Evolutionary conservation across 1,139 yeast species (phyloP), one percentile per base, ranked within the genome.

Genomic region (Saccharomyces uvarum): DNA sequence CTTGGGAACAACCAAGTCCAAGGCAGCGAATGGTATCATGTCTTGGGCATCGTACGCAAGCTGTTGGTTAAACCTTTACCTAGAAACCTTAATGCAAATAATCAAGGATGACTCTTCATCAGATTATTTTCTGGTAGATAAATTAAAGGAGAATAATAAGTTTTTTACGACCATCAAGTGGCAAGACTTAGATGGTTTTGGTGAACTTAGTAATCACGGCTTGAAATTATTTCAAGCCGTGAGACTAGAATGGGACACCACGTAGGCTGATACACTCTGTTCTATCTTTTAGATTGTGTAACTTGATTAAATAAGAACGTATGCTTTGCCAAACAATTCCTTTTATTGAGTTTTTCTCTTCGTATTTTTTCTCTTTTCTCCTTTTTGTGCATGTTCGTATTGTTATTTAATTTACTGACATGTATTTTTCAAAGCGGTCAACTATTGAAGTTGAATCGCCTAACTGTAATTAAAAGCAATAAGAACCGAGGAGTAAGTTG

Each of bases 111-210:
- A 38, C 19, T 38, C 44, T 16, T 19, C 44, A 3, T 24, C 44
- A 9, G 44, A 38, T 19, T 38, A 38, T 7, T 56, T 32, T 28
- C 33, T 49, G 26, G 53, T 55, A n/a, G 44, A 50, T 14, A 56
- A 56, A 16, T 48, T 58, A 27, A 54, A 31, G 53, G 57, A 42
- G 65, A 70, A 48, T 54, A 63, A 41, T 63, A 47, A 54, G 26
- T 60, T 56, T 29, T 41, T 42, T 26, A 54, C 69, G 48, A 54
- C 57, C 7, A 63, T 73, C 3, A 51, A 56, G 5, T 86, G 91
- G 95, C 73, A 74, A 2, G 77, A 81, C 1, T 70, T 86, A 57
- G 96, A 89, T 65, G 96, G 96, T 0, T 77, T 76, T 61, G 77
- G 77, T 58, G 96, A 96, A 0, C 75, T 83, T 0, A 63, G 67